Evolutionary conservation across 23 red algal species (phyloP), one percentile per base, ranked within the genome.

Genomic region (Gracilaria vermiculophylla): DNA sequence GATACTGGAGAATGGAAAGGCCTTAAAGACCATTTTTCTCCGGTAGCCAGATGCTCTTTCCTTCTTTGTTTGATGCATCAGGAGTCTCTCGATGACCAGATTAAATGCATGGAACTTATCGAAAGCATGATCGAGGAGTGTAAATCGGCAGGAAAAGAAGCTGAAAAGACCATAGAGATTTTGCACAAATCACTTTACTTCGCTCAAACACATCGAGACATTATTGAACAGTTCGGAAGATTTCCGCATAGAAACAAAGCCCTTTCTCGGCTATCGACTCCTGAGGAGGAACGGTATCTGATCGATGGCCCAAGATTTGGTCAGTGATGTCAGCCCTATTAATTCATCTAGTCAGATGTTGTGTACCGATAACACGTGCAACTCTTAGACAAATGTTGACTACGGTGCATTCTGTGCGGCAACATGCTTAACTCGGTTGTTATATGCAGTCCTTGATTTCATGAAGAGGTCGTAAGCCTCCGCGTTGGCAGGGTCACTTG

Each of bases 401-500:
- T 75, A 80, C 75, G 75, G 80, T 8, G 90, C 60, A 45, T 80
- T 80, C 92, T 80, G 50, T 54, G 74, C 76, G 11, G 92, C 82
- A 82, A 94, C 76, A 72, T 87, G 82, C 32, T 76, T 81, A 25
- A 94, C 77, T 41, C 78, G 75, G 41, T 81, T 80, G 39, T 78
- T 91, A 53, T 91, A 98, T 7, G 74, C 62, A 23, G 24, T 50
- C 72, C 70, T 89, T 15, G 76, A 85, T 47, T 92, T 88, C 88
- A 92, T 90, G 62, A 94, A 96, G 49, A 99, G 76, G 32, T 66
- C 78, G 47, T 95, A 95, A 44, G 97, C 91, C 37, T 94, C 90
- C 33, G 69, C 84, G 53, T 93, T 83, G 4, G 97, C 97, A 2
- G 97, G 97, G 45, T 99, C 97, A 8, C 62, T 78, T 0, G 90